Evolutionary conservation across 306 rosid species (phyloP), one percentile per base, ranked within the genome.

Genomic region (Elaeagnus macrophylla): DNA sequence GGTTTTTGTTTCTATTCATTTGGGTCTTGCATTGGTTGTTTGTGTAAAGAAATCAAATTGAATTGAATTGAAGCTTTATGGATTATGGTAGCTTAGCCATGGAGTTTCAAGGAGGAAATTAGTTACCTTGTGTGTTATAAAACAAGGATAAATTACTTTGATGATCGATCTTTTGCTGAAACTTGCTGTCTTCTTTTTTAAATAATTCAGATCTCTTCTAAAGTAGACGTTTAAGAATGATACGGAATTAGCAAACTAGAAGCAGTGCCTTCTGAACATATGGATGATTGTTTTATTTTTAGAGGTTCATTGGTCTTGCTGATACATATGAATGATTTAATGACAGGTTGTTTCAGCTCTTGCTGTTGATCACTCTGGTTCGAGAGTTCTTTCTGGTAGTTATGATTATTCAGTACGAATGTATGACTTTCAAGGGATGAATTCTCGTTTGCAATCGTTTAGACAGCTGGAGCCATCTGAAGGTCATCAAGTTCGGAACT

Each of bases 371-470:
- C 97, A 72, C 65, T n/a, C 97, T 10, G 97, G 96, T 40, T 91
- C 97, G 9, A 71, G 97, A 66, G 96, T 91, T 13, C 80, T 91
- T 39, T 78, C 97, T 18, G 96, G 97, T 56, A 91, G 95, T 73
- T 91, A 91, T 57, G 96, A 91, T 75, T 91, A 91, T 53, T 63
- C 81, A 1, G 79, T 91, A 5, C 86, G 82, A 0, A 91, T 91
- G 97, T 91, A 80, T 55, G 97, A 91, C 53, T 91, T 91, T 57
- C 95, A 91, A 80, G 97, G 97, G 54, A 91, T 86, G 97, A 86
- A 75, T 74, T 72, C 96, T 57, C 90, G 83, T 58, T 42, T 91
- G 80, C 73, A 79, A 68, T 91, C 96, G 12, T 91, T 91, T 73
- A 77, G 96, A 62, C 94, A 84, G 77, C 67, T 91, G 61, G 97